Evolutionary conservation across 176 grass and related monocot genomes (phyloP), one percentile per base, ranked within the genome.

Genomic region (Oryza glaberrima): DNA sequence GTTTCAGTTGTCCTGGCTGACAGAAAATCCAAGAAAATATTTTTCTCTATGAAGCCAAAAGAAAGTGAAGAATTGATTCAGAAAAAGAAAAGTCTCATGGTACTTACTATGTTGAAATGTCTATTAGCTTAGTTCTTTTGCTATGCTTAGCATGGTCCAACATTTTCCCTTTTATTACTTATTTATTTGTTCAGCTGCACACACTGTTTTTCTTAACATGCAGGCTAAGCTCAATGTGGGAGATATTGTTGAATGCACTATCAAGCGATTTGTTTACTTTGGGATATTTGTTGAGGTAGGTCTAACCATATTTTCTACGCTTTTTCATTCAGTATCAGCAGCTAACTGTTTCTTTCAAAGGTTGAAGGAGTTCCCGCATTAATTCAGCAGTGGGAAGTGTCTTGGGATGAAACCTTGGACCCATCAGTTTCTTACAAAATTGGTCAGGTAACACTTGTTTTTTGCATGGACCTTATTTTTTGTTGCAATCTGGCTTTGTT

Each of bases 271-370:
- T 90, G 89, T 89, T 49, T 95, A 94, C 79, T 94, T 92, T 84
- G 96, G 96, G 81, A 96, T 99, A 92, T 99, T 99, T 84, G 96
- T 96, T 32, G 83, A 96, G 93, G 93, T 96, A 87, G 73, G 77
- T 77, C 22, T 58, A 64, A 64, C 86, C 74, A 38, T 78, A 45
- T 7, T 7, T 9, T 70, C 19, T 52, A 51, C 5, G 38, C 58
- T 28, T 36, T 86, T 80, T 80, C 41, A 35, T 67, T 86, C 17
- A 77, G 69, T 14, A 86, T 56, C 67, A 82, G 22, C 70, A 81
- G 41, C 76, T 89, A 69, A 92, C 83, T 89, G 1, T 85, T 90
- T 79, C 44, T 56, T 89, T 52, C 35, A 78, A 86, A 99, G 96
- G 86, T 99, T 77, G 96, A 94, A 90, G 96, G 90, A 26, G 86